Percentiles rank a stretch among this genome's conserved stretches.
phyloP scores from a whole-genome alignment of 2,329 filamentous ascomycete genomes.

The Ilyonectria sp. region DNA sequence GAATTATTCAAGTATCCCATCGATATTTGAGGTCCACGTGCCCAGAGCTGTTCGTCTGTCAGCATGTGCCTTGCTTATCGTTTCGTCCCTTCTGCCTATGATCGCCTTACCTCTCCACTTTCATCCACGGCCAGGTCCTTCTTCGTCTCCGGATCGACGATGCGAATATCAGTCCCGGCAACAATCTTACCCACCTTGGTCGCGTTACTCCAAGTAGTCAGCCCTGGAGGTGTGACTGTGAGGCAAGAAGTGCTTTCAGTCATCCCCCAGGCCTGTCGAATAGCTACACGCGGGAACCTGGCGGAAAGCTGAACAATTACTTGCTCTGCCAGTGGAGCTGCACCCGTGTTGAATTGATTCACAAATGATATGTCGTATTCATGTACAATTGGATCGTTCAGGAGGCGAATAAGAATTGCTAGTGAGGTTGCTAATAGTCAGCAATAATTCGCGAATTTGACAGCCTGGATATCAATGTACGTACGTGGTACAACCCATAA shows the following conservation, averaged over 20 bases:
- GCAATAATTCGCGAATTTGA: neutral
- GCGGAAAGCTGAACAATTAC: neutral
- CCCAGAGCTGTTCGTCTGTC: neutral
- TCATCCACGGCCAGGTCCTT: neutral
- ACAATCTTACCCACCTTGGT: neutral
- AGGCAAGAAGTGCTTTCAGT: neutral
- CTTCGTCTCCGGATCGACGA: neutral
- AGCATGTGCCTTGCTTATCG: neutral
- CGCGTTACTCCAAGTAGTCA: neutral
- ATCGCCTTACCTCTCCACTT: neutral
- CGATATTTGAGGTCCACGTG: neutral
- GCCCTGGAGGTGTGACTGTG: neutral
- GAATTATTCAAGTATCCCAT: constrained; percentile 1
- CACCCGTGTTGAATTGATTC: constrained; percentile 1
- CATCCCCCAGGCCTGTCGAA: constrained; percentile 4
- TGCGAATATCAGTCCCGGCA: neutral
- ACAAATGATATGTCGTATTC: neutral
- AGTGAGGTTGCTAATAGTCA: neutral
- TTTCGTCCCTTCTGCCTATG: neutral
- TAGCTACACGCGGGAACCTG: neutral
- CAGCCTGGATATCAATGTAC: neutral
- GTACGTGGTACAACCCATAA: neutral
- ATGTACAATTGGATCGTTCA: neutral
- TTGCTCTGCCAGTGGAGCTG: neutral
- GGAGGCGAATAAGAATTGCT: neutral